Conservation (phyloP, 352 stramenopile species). For the Albugo candida region DNA sequence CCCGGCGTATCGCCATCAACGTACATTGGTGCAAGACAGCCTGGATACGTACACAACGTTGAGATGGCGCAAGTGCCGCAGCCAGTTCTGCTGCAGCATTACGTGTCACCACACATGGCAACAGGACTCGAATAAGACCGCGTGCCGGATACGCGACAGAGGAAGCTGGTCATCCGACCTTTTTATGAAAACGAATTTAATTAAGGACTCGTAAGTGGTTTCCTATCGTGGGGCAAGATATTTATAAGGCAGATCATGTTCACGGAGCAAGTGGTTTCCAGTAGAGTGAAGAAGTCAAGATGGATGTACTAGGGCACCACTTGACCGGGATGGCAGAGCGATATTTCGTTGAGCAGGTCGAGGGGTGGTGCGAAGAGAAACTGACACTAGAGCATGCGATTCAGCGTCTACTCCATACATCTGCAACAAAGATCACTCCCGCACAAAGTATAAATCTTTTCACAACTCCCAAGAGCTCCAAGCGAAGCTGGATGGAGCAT, state of each 20-base stretch:
- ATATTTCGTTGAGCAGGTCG: constrained; percentile 7
- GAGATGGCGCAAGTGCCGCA: neutral
- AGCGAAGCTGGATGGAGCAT: constrained; percentile 8
- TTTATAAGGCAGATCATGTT: constrained; percentile 1
- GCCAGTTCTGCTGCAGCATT: neutral
- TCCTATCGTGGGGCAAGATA: constrained; percentile 1
- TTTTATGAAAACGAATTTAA: constrained; percentile 11
- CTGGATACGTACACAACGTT: neutral
- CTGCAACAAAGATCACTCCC: constrained; percentile 6
- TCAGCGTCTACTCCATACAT: constrained; percentile 1
- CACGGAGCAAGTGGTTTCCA: neutral
- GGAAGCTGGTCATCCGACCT: constrained; percentile 2
- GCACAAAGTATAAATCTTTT: constrained; percentile 10
- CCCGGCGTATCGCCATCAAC: no score
- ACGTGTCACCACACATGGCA: neutral
- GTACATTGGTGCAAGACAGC: neutral
- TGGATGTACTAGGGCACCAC: constrained; percentile 3
- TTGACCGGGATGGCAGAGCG: constrained; percentile 3
- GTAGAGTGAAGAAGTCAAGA: constrained; percentile 4
- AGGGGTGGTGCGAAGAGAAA: constrained; percentile 3
- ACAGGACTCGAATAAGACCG: neutral
- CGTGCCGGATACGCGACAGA: neutral
- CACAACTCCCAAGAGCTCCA: constrained; percentile 3
- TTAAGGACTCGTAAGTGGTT: constrained; percentile 1
- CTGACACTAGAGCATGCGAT: constrained; percentile 3